Evolutionary conservation across 306 rosid species (phyloP).

Genomic region (Casuarina glauca): DNA sequence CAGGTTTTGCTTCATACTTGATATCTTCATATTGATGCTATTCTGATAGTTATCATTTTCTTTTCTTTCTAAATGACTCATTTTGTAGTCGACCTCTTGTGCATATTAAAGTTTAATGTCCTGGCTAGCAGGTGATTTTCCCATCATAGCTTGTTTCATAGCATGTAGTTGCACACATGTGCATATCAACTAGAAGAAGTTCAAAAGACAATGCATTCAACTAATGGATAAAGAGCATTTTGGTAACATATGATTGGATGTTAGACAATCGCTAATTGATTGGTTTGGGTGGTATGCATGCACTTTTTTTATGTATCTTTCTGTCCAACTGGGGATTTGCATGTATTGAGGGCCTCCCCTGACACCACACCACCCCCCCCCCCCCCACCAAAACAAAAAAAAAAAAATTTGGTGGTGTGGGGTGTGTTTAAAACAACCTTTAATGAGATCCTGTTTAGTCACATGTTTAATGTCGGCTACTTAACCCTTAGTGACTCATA

Average conservation of each 20-base stretch:
- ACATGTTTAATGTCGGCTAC: background rate
- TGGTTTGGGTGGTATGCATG: background rate
- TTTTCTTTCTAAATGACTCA: constrained; percentile 25
- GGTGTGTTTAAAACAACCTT: background rate
- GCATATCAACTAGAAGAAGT: background rate
- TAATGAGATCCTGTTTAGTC: background rate
- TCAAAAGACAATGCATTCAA: background rate
- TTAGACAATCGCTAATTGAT: background rate
- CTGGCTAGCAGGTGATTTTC: background rate
- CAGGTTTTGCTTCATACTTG: constrained; percentile 75
- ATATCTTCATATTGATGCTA: constrained; percentile 31
- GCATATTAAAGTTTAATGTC: background rate
- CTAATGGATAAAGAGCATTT: background rate
- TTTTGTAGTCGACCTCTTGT: constrained; percentile 6
- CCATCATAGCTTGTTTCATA: background rate
- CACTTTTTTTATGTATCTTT: background rate
- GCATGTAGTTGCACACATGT: background rate
- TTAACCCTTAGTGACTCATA: background rate
- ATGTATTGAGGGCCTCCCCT: background rate
- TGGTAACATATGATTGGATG: background rate
- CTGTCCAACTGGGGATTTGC: background rate
- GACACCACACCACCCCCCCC: background rate
- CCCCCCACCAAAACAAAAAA: too few species aligned
- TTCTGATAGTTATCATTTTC: constrained; percentile 27
- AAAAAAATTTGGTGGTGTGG: too few species aligned